Base-by-base conservation (phyloP, 352 stramenopile species). In the Blastocystis sp. region DNA sequence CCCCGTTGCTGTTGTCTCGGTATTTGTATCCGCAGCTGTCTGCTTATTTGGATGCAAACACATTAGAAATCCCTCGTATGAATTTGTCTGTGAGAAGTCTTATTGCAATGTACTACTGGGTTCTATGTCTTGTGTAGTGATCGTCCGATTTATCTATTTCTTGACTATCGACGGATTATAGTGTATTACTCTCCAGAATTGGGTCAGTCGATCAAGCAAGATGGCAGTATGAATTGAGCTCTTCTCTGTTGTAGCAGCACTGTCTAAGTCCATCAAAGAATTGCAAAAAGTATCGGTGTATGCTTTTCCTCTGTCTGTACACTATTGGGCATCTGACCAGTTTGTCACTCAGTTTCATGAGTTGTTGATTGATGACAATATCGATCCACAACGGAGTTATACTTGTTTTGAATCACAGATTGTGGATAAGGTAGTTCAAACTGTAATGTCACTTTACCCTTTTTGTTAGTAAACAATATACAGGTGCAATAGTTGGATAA, bases 1-100 rank as follows among this genome's bases (percentile, higher is more conserved):
- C 73, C 7, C 73, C 73, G 20, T 9, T 47, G 0, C 73, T 85
- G 13, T 53, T 85, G 7, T 85, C 73, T 8, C 73, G 73, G 1
- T 85, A 68, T 85, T 55, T 85, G 1, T 85, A 85, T 45, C 73
- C 73, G 30, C 16, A 85, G 7, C 73, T 85, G 3, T 85, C 73
- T 13, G 54, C 73, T 3, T 85, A 85, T 45, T 66, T 34, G 0
- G 50, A 66, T 50, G 53, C 30, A 18, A 68, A 68, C 39, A 54
- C 45, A 37, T 24, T 85, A 30, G 47, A 85, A 18, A 85, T 85
- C 13, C 45, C 73, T 16, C 73, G 73, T 30, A 47, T 85, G 50
- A 85, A 85, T 68, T 43, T 85, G 3, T 85, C 73, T 9, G 6
- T 47, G 11, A 50, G 73, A n/a, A 47, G 43, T 20, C 73, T 85